Percentiles rank a stretch among this genome's conserved stretches.
These are phyloP conservation scores for Aspergillus hortae DNA, from an alignment of 2,329 filamentous ascomycete species.

Conservation along the genomic window DNA sequence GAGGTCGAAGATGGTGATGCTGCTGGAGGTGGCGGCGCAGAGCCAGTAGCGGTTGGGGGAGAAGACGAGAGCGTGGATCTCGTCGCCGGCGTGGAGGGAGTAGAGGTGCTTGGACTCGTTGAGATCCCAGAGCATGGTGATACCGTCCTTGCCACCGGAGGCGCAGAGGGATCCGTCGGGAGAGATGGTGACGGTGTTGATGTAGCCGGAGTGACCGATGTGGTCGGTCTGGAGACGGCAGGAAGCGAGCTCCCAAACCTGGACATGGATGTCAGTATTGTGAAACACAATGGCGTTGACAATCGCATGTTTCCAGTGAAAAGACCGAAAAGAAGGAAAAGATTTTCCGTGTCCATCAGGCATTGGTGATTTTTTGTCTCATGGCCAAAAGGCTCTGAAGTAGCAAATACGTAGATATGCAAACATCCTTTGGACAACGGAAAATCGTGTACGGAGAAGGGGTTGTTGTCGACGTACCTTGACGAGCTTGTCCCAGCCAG, in stretches of 20 bases:
- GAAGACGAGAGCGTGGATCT: slow-evolving; percentile 99
- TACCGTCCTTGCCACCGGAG: slow-evolving; percentile 98
- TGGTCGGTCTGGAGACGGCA: slow-evolving; percentile 99
- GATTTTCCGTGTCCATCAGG: slow-evolving; percentile 35
- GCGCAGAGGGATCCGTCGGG: slow-evolving; percentile 98
- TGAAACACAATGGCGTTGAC: background rate
- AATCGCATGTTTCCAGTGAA: slow-evolving; percentile 10
- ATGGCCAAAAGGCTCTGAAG: slow-evolving; percentile 98
- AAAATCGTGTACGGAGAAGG: slow-evolving; percentile 1
- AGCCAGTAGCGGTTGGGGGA: slow-evolving; percentile 99
- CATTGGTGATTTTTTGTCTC: slow-evolving; percentile 90
- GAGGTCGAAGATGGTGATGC: slow-evolving; percentile 99
- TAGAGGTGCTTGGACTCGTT: slow-evolving; percentile 99
- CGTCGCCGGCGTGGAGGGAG: slow-evolving; percentile 98
- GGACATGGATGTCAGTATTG: slow-evolving; percentile 8
- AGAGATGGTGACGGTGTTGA: slow-evolving; percentile 99
- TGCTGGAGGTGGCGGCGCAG: slow-evolving; percentile 93
- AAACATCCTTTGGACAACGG: slow-evolving; percentile 77
- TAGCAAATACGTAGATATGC: slow-evolving; percentile 99
- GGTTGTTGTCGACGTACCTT: slow-evolving; percentile 68
- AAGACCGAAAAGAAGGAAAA: slow-evolving; percentile 1
- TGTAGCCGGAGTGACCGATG: slow-evolving; percentile 99
- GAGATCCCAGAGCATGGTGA: slow-evolving; percentile 99
- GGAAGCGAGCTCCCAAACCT: slow-evolving; percentile 99
- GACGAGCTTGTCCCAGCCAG: slow-evolving; percentile 99